These are phyloP conservation scores for Sugiyamaella chiloensis DNA, from an alignment of 805 yeast species.

Conservation along the genomic window DNA sequence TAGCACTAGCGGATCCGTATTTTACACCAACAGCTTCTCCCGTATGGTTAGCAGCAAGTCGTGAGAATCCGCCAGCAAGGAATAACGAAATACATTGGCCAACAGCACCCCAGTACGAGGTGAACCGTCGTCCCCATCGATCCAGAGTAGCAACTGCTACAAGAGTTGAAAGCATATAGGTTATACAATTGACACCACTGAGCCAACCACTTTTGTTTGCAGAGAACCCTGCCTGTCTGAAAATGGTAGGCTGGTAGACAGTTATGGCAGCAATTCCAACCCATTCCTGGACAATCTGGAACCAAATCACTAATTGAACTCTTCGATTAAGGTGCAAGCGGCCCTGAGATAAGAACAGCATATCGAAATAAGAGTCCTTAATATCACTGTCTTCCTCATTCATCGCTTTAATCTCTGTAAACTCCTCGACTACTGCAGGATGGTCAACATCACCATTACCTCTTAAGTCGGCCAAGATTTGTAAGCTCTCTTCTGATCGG, in stretches of 20 bases:
- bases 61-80: constrained; percentile 39
- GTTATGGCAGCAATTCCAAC: constrained; percentile 26
- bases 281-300: constrained; percentile 39
- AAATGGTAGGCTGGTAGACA: constrained; percentile 19
- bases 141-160: constrained; percentile 28
- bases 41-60: constrained; percentile 23
- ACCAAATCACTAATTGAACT: constrained; percentile 32
- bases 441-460: constrained; percentile 16
- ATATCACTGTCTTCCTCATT: constrained; percentile 12
- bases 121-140: constrained; percentile 29
- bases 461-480: constrained; percentile 17
- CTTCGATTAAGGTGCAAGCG: constrained; percentile 19
- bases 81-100: constrained; percentile 39
- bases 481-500: constrained; percentile 13
- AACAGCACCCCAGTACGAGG: constrained; percentile 27
- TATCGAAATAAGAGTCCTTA: constrained; percentile 15
- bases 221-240: constrained; percentile 35
- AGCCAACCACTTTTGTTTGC: constrained; percentile 26
- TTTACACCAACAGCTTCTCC: constrained; percentile 27
- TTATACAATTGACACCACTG: constrained; percentile 22
- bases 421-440: constrained; percentile 14
- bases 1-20: constrained; percentile 34
- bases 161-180: constrained; percentile 30
- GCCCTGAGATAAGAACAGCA: constrained; percentile 22
- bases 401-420: constrained; percentile 13